phyloP scores from a whole-genome alignment of 2,329 filamentous ascomycete genomes.

The Pyrenophora tritici-repentis region DNA sequence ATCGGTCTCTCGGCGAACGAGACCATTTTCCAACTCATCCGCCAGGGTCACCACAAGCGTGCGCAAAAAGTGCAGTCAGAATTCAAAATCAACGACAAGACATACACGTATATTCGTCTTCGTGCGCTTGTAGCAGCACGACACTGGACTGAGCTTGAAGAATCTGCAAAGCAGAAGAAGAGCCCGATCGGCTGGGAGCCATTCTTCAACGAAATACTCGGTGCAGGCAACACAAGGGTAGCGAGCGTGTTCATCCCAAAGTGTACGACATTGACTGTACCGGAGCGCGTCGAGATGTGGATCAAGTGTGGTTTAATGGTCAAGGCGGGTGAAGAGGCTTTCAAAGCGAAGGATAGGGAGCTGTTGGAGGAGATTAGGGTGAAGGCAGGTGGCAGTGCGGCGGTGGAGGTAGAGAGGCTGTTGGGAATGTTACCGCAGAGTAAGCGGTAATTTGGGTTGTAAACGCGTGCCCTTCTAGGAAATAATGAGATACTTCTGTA shows the following conservation, averaged over 20 bases:
- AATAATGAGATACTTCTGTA: background rate
- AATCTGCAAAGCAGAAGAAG: constrained; percentile 75
- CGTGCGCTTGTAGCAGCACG: constrained; percentile 86
- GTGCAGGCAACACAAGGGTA: constrained; percentile 86
- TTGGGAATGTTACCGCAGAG: constrained; percentile 55
- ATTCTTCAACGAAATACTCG: constrained; percentile 87
- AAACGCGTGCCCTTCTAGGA: background rate
- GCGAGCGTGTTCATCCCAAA: constrained; percentile 86
- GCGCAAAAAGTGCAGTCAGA: constrained; percentile 88
- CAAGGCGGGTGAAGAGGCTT: constrained; percentile 89
- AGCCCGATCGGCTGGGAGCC: constrained; percentile 98
- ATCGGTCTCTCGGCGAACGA: constrained; percentile 86
- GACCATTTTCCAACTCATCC: constrained; percentile 86
- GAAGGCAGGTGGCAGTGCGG: constrained; percentile 71
- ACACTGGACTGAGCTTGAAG: constrained; percentile 91
- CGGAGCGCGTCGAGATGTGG: constrained; percentile 86
- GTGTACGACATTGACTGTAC: constrained; percentile 71
- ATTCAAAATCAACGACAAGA: constrained; percentile 91
- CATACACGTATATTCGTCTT: constrained; percentile 84
- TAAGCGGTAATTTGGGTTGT: constrained; percentile 6
- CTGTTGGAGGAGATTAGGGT: constrained; percentile 74
- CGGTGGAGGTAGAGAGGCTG: constrained; percentile 82
- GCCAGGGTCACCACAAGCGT: constrained; percentile 78
- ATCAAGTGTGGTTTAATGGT: constrained; percentile 90
- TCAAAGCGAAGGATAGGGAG: constrained; percentile 77